These are phyloP conservation scores for Westerdykella sp. DNA, from an alignment of 2,329 filamentous ascomycete species.

Conservation along the genomic window DNA sequence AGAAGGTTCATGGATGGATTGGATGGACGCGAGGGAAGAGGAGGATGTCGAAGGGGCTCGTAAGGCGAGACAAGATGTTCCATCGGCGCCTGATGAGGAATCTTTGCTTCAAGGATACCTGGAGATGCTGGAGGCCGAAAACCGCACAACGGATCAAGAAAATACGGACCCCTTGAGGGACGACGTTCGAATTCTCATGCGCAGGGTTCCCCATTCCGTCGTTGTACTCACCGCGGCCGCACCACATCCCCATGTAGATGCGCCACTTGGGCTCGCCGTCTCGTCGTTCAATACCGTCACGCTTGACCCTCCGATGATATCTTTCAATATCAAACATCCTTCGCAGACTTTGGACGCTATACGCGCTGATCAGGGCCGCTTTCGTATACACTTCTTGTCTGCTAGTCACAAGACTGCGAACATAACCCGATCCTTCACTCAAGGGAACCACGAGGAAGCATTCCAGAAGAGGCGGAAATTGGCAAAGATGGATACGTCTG, in stretches of 20 bases:
- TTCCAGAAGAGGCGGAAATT: slow-evolving; percentile 13
- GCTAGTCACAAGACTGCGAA: slow-evolving; percentile 22
- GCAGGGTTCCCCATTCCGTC: slow-evolving; percentile 52
- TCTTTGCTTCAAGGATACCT: no score
- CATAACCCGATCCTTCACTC: slow-evolving; percentile 26
- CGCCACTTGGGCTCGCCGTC: slow-evolving; percentile 46
- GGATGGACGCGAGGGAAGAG: no score
- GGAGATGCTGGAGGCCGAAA: no score
- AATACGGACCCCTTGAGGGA: no score
- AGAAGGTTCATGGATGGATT: no score
- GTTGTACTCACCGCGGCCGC: slow-evolving; percentile 46
- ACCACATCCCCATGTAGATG: slow-evolving; percentile 6
- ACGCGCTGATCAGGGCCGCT: slow-evolving; percentile 33
- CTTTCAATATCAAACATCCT: slow-evolving; percentile 55
- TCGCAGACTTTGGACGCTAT: slow-evolving; percentile 54
- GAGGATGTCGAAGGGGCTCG: no score
- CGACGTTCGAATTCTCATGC: slow-evolving; percentile 41
- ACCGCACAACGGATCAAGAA: no score
- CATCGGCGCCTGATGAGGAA: no score
- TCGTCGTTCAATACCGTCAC: slow-evolving; percentile 58
- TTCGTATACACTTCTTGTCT: slow-evolving; percentile 49
- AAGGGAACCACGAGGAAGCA: slow-evolving; percentile 19
- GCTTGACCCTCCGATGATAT: slow-evolving; percentile 52
- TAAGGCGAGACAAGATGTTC: no score
- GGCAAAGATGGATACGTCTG: not conserved